Conservation (phyloP, 805 yeast species). For the Brettanomyces nanus region DNA sequence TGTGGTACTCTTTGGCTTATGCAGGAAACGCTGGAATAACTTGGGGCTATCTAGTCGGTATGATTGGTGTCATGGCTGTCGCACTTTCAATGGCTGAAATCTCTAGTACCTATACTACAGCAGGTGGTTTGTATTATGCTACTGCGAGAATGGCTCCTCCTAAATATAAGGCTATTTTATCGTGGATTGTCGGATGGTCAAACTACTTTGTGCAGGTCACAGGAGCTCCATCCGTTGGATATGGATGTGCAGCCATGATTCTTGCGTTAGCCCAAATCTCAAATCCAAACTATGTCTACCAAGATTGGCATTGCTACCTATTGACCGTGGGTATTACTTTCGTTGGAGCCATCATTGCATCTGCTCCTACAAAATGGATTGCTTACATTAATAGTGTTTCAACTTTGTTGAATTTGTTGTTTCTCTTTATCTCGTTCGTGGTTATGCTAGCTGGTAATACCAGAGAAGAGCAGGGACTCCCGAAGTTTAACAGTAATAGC, state of each 20-base stretch:
- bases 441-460: slow-evolving; percentile 42
- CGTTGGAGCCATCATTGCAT: slow-evolving; percentile 38
- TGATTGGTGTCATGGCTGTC: slow-evolving; percentile 46
- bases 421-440: slow-evolving; percentile 42
- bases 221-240: slow-evolving; percentile 51
- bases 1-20: slow-evolving; percentile 50
- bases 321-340: slow-evolving; percentile 42
- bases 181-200: slow-evolving; percentile 57
- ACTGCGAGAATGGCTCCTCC: slow-evolving; percentile 54
- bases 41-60: slow-evolving; percentile 51
- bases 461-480: slow-evolving; percentile 27
- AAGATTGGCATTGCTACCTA: slow-evolving; percentile 41
- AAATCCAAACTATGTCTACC: slow-evolving; percentile 32
- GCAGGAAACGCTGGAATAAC: slow-evolving; percentile 57
- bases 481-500: slow-evolving; percentile 40
- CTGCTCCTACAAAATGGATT: slow-evolving; percentile 45
- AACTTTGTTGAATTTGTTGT: slow-evolving; percentile 38
- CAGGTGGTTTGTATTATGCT: slow-evolving; percentile 63
- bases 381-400: slow-evolving; percentile 46
- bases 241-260: slow-evolving; percentile 48
- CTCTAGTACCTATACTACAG: slow-evolving; percentile 55
- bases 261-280: slow-evolving; percentile 39
- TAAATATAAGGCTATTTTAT: slow-evolving; percentile 39
- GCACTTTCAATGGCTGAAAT: slow-evolving; percentile 57
- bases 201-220: slow-evolving; percentile 60